Conservation (phyloP, 2,329 filamentous ascomycete genomes). For the Trichoderma simmonsii region DNA sequence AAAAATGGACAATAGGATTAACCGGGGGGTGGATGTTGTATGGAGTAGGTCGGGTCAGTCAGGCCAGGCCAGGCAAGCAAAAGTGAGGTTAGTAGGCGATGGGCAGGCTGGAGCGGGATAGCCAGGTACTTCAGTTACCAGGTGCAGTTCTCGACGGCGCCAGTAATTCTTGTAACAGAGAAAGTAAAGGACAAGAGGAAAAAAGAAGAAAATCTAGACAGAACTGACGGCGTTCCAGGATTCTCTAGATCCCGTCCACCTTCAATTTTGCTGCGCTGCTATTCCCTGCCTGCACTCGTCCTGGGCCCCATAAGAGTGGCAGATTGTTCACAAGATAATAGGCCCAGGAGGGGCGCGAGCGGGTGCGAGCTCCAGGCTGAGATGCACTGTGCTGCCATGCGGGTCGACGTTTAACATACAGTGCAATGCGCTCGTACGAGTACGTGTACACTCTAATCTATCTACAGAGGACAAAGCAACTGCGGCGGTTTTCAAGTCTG, state of each 20-base stretch:
- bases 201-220: neutral
- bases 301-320: constrained; percentile 14
- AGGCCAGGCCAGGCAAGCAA: neutral
- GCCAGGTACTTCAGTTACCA: neutral
- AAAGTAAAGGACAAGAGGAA: neutral
- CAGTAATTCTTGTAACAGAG: neutral
- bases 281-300: constrained; percentile 10
- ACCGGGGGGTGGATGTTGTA: neutral
- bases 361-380: neutral
- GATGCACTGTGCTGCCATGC: constrained; percentile 3
- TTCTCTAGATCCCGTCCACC: constrained; percentile 4
- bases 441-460: neutral
- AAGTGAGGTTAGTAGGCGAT: neutral
- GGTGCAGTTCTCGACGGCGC: neutral
- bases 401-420: neutral
- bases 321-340: constrained; percentile 17
- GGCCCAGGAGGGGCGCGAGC: constrained; percentile 8
- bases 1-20: neutral
- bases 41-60: neutral
- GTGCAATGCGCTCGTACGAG: neutral
- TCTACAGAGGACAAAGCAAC: neutral
- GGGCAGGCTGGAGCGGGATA: neutral
- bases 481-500: neutral
- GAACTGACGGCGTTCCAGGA: neutral
- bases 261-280: constrained; percentile 11